Base-by-base conservation (phyloP, 441 rosid genomes). In the Gossypium aridum region DNA sequence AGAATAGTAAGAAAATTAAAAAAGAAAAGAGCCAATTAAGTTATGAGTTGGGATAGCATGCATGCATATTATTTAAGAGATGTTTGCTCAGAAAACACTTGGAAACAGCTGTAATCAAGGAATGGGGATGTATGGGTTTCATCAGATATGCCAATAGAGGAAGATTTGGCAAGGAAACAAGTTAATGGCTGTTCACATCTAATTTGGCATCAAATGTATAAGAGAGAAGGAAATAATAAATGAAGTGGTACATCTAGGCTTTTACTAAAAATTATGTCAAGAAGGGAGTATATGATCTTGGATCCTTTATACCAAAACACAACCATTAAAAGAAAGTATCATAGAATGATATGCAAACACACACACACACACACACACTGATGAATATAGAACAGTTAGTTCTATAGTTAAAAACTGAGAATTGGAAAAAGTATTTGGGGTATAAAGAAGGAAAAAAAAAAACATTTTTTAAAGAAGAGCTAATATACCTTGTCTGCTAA, bases 401-500 rank as follows among this genome's bases (percentile, higher is more conserved):
- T 47, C 26, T 7, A 19, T 26, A 79, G 34, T 59, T 20, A 7
- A 19, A 71, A 66, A 19, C 3, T 7, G 13, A 12, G 7, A 59
- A 19, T 55, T 17, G 57, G 7, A 23, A 26, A 25, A 31, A 22
- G 17, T 4, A 6, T 14, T 34, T 34, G 8, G 39, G 39, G 8
- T 34, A 34, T 34, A 6, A 34, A 34, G 8, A 6, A 34, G 37
- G 7, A 5, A 1, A 6, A 5, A 5, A 31, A 34, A 6, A 5
- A 34, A 34, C 39, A 34, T 34, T 34, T 34, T 34, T 34, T 1
- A 6, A 6, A 6, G 39, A 34, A 34, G 39, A 4, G 39, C 39
- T 34, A 34, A 34, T 7, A 34, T 60, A 87, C 90, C 90, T 86
- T 81, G 85, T 74, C 79, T 84, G 26, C 80, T 83, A 60, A 83